phyloP scores from a whole-genome alignment of 1,139 yeast genomes.

The Suhomyces taliae region DNA sequence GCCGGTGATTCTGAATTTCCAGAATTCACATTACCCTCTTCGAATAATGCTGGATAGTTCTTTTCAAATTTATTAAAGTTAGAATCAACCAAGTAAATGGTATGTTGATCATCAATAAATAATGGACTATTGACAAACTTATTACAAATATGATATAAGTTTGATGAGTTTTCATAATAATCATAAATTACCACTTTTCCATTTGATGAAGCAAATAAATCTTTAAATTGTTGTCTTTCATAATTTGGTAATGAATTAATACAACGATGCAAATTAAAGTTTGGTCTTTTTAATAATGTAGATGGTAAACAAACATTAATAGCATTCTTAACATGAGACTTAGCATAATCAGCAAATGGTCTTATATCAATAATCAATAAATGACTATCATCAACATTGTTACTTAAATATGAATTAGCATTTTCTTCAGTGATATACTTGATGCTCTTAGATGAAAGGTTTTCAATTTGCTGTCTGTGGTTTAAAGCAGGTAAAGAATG shows the following conservation, averaged over 20 bases:
- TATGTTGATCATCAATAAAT: constrained; percentile 25
- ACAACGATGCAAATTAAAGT: constrained; percentile 57
- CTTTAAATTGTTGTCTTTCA: constrained; percentile 34
- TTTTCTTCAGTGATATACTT: constrained; percentile 5
- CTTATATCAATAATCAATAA: constrained; percentile 63
- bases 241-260: constrained; percentile 54
- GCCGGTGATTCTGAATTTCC: not conserved
- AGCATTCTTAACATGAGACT: constrained; percentile 53
- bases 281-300: constrained; percentile 68
- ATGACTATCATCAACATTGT: not conserved
- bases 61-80: constrained; percentile 32
- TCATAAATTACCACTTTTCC: constrained; percentile 33
- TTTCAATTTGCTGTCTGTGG: constrained; percentile 14
- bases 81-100: constrained; percentile 33
- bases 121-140: constrained; percentile 44
- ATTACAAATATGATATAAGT: constrained; percentile 45
- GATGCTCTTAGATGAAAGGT: constrained; percentile 9
- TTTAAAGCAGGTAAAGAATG: constrained; percentile 15
- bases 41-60: constrained; percentile 20
- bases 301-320: constrained; percentile 76
- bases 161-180: constrained; percentile 32
- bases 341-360: constrained; percentile 63
- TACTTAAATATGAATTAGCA: constrained; percentile 2
- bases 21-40: constrained; percentile 11
- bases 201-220: constrained; percentile 11